Base-by-base conservation (phyloP, 2,329 filamentous ascomycete species). In the Cytospora mali region DNA sequence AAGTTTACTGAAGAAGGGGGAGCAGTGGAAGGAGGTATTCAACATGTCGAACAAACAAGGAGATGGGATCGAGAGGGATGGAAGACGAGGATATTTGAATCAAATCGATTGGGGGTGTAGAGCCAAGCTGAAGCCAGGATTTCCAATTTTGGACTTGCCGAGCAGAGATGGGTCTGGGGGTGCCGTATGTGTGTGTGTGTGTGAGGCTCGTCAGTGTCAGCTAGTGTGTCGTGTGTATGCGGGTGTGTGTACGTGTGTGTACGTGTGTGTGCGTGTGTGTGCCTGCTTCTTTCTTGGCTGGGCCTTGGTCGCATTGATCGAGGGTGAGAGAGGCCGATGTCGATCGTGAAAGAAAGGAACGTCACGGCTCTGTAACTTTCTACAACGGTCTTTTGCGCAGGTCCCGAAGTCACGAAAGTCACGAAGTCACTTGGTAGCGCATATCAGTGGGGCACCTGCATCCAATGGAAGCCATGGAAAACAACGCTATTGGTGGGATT, bases 21-120 rank as follows among this genome's bases (percentile, higher is more conserved):
- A 35, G 53, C 39, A 23, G 16, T 53, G 60, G 28, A 14, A 29
- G 55, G 14, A 27, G 21, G 14, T 23, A 49, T 28, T 55, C 48
- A 55, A 46, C 64, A 60, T 60, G 50, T 21, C 48, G 58, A 16
- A 35, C 58, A 54, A 23, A 49, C 31, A 21, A 51, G 39, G 27
- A 25, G 50, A 21, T 29, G n/a, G 61, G 46, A 48, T 46, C 10
- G 14, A 58, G 23, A 27, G 35, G 31, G 64, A 25, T 54, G 63
- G 61, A 59, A 53, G 51, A 50, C 48, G 57, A 52, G 56, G 61
- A 48, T 63, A 63, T 65, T 65, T 65, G 53, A 65, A 55, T 56
- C 50, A 62, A 35, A 33, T 28, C 53, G 39, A 35, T 25, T 35
- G 9, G 60, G n/a, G 21, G 9, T 21, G 42, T 21, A 21, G n/a